Percentiles rank a stretch among this genome's conserved stretches.
These are phyloP conservation scores for Pseudogymnoascus sp. DNA, from an alignment of 2,329 filamentous ascomycete species.

Conservation along the genomic window DNA sequence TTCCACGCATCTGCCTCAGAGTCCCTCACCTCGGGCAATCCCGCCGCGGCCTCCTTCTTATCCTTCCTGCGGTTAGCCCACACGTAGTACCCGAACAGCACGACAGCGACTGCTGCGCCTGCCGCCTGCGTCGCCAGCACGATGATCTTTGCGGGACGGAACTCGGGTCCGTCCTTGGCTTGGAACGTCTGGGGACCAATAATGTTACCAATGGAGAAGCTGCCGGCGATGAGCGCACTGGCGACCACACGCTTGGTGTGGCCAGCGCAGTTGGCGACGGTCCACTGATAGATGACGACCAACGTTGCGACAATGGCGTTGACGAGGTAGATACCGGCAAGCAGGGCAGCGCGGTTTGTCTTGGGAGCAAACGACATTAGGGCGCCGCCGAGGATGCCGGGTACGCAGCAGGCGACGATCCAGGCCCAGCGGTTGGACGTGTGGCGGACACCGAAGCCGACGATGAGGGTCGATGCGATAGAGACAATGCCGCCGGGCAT, in stretches of 20 bases:
- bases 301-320: constrained; percentile 43
- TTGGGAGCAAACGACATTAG: constrained; percentile 46
- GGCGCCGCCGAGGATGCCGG: constrained; percentile 34
- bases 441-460: constrained; percentile 41
- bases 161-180: constrained; percentile 42
- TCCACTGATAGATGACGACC: constrained; percentile 40
- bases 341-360: constrained; percentile 38
- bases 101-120: constrained; percentile 32
- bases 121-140: constrained; percentile 39
- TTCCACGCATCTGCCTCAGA: constrained; percentile 40
- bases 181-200: constrained; percentile 51
- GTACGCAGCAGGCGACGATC: constrained; percentile 42
- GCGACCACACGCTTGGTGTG: constrained; percentile 46
- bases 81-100: constrained; percentile 43
- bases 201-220: constrained; percentile 47
- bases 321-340: constrained; percentile 45
- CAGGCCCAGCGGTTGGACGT: constrained; percentile 44
- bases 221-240: constrained; percentile 39
- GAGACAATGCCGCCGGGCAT: constrained; percentile 47
- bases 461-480: constrained; percentile 44
- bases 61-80: constrained; percentile 36
- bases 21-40: constrained; percentile 14
- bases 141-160: constrained; percentile 45
- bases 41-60: constrained; percentile 34
- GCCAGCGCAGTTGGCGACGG: constrained; percentile 42